phyloP scores from a whole-genome alignment of 306 rosid species.

The Quercus parvula region DNA sequence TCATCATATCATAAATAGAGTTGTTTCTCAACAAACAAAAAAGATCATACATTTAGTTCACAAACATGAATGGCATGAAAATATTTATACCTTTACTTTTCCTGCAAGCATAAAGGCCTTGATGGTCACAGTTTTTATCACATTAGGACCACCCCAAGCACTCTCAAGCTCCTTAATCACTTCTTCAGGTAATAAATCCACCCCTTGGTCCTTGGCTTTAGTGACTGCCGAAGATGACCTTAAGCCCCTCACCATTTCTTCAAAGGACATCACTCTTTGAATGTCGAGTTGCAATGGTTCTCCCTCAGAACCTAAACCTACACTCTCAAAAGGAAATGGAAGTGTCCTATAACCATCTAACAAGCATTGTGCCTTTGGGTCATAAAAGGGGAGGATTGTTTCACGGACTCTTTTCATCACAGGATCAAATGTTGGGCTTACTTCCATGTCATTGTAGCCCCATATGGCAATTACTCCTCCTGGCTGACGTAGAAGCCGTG shows the following conservation, averaged over 20 bases:
- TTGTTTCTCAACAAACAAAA: no score
- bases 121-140: constrained; percentile 1
- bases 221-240: constrained; percentile 22
- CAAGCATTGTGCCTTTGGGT: background rate
- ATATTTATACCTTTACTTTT: background rate
- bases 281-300: constrained; percentile 27
- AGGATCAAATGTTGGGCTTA: constrained; percentile 14
- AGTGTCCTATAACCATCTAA: constrained; percentile 27
- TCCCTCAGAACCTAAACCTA: constrained; percentile 38
- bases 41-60: no score
- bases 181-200: constrained; percentile 20
- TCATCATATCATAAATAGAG: no score
- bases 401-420: background rate
- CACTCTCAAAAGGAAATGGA: constrained; percentile 35
- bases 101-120: constrained; percentile 35
- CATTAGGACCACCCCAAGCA: constrained; percentile 25
- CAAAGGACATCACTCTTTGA: constrained; percentile 7
- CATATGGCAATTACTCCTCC: constrained; percentile 35
- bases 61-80: background rate
- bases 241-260: constrained; percentile 2
- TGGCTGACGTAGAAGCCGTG: constrained; percentile 26
- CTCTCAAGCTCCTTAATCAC: constrained; percentile 13
- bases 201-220: constrained; percentile 26
- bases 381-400: background rate
- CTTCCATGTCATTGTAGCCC: constrained; percentile 22